Evolutionary conservation across 2,329 filamentous ascomycete genomes (phyloP).

Genomic region (Lecanicillium sp.): DNA sequence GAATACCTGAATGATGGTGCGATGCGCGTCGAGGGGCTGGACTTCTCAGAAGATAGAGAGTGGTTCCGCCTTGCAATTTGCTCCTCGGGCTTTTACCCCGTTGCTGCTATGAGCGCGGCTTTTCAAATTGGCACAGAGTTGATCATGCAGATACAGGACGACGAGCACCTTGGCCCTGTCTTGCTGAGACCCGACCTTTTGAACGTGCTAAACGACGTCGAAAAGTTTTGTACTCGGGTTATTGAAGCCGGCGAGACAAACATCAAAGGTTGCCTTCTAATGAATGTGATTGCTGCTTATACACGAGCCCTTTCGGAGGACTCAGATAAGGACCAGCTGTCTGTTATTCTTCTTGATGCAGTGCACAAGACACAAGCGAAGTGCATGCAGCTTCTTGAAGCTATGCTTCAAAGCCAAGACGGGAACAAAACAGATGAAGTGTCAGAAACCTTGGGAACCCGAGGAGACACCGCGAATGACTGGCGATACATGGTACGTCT

Average conservation of each 20-base stretch:
- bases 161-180: slow-evolving; percentile 26
- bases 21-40: background rate
- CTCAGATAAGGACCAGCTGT: too few species aligned
- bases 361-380: too few species aligned
- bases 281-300: slow-evolving; percentile 28
- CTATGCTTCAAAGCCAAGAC: too few species aligned
- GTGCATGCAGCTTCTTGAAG: too few species aligned
- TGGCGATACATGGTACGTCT: too few species aligned
- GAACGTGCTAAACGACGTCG: slow-evolving; percentile 31
- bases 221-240: slow-evolving; percentile 28
- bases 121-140: slow-evolving; percentile 34
- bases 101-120: slow-evolving; percentile 22
- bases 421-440: too few species aligned
- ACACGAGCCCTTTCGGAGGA: slow-evolving; percentile 25
- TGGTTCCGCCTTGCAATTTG: slow-evolving; percentile 29
- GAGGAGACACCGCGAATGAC: too few species aligned
- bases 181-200: slow-evolving; percentile 33
- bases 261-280: slow-evolving; percentile 42
- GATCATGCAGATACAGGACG: slow-evolving; percentile 29
- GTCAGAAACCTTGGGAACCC: too few species aligned
- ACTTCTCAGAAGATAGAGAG: slow-evolving; percentile 15
- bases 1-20: background rate
- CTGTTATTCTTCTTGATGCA: too few species aligned
- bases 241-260: slow-evolving; percentile 47
- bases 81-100: slow-evolving; percentile 33